Evolutionary conservation across 768 basidiomycete species (phyloP).

Genomic region (Infundibulicybe gibba): DNA sequence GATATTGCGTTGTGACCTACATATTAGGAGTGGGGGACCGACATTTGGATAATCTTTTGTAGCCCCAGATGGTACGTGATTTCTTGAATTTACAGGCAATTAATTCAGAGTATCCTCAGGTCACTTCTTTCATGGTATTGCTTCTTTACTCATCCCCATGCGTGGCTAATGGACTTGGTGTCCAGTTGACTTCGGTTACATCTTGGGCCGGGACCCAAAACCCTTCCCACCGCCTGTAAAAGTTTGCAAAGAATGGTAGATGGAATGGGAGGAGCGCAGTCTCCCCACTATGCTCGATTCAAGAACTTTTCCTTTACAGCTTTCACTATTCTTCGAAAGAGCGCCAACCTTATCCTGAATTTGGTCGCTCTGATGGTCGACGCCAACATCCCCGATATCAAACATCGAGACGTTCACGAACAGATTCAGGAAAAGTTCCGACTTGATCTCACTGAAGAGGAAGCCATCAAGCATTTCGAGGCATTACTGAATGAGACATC

Average conservation of each 20-base stretch:
- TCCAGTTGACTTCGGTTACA: conserved; percentile 96
- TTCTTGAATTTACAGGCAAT: background rate
- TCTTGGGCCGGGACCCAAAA: conserved; percentile 95
- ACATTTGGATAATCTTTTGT: conserved; percentile 94
- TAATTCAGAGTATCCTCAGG: conserved; percentile 32
- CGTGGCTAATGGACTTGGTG: conserved; percentile 9
- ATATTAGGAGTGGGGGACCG: conserved; percentile 95
- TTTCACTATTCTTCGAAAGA: conserved; percentile 93
- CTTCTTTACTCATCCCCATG: background rate
- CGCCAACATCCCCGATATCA: conserved; percentile 97
- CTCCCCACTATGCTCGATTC: conserved; percentile 94
- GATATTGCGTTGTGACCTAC: conserved; percentile 97
- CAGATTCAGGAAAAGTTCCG: conserved; percentile 97
- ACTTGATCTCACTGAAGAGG: conserved; percentile 90
- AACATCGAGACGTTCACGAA: conserved; percentile 81
- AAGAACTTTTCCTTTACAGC: conserved; percentile 98
- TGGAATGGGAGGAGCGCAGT: conserved; percentile 96
- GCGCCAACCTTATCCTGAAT: conserved; percentile 95
- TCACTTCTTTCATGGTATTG: conserved; percentile 93
- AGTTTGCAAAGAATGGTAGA: conserved; percentile 99
- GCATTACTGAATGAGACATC: conserved; percentile 90
- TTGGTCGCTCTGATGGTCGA: conserved; percentile 96
- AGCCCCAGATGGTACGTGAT: conserved; percentile 74
- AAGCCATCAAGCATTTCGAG: conserved; percentile 97
- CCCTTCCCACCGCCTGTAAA: conserved; percentile 98